Percentiles rank a stretch among this genome's conserved stretches.
Evolutionary conservation across 345 rosid species (phyloP).

Genomic region (Eucalyptus regnans): DNA sequence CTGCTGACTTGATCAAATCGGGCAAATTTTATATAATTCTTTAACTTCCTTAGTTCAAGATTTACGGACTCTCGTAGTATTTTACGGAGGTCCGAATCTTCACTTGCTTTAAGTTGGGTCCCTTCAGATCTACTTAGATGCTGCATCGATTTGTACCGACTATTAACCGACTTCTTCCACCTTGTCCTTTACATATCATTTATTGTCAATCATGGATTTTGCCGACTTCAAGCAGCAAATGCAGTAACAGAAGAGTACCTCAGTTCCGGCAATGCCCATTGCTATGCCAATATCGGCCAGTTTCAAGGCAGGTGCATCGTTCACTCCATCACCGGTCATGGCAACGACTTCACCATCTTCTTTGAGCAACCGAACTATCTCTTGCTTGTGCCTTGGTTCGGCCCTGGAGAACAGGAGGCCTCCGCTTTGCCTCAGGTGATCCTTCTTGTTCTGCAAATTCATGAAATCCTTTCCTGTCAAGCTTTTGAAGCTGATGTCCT

Average conservation of each 20-base stretch:
- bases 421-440: constrained; percentile 18
- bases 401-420: constrained; percentile 42
- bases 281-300: constrained; percentile 56
- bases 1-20: not conserved
- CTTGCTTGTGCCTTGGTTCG: constrained; percentile 43
- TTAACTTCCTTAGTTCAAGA: not conserved
- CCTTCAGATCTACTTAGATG: not conserved
- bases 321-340: constrained; percentile 62
- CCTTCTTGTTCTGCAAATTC: constrained; percentile 18
- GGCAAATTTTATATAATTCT: not conserved
- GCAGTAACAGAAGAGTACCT: constrained; percentile 17
- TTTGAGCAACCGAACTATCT: constrained; percentile 39
- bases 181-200: not conserved
- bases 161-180: not conserved
- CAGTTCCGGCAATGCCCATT: constrained; percentile 70
- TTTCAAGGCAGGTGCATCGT: constrained; percentile 65
- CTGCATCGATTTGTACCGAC: not conserved
- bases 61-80: not conserved
- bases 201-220: not conserved
- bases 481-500: constrained; percentile 23
- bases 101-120: not conserved
- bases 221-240: not conserved
- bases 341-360: constrained; percentile 63
- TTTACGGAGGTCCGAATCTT: not conserved
- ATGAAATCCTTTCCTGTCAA: constrained; percentile 30